These are phyloP conservation scores for Lyophyllum shimeji DNA, from an alignment of 768 basidiomycete species.

Conservation along the genomic window DNA sequence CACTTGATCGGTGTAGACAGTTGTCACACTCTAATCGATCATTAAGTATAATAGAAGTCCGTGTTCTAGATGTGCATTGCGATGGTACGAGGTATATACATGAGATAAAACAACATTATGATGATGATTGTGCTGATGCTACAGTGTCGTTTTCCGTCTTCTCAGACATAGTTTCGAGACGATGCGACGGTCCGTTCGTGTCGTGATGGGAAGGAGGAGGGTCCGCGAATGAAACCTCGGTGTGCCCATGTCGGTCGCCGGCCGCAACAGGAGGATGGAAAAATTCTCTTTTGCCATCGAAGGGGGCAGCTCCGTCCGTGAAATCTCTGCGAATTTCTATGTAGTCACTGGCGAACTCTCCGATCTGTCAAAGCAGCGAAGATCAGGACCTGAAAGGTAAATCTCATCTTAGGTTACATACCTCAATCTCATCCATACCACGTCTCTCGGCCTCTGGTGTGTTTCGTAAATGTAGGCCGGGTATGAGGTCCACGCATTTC, in stretches of 20 bases:
- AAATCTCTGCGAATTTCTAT: slow-evolving; percentile 70
- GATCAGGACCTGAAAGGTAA: not conserved
- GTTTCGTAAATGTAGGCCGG: slow-evolving; percentile 55
- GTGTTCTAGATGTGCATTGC: slow-evolving; percentile 8
- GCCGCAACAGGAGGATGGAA: slow-evolving; percentile 27
- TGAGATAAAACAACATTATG: slow-evolving; percentile 7
- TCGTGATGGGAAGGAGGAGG: slow-evolving; percentile 8
- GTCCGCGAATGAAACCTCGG: slow-evolving; percentile 28
- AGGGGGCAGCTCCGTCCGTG: slow-evolving; percentile 48
- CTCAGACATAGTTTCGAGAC: slow-evolving; percentile 25
- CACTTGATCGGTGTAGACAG: too few relatives aligned
- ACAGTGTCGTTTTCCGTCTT: slow-evolving; percentile 27
- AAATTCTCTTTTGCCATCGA: slow-evolving; percentile 23
- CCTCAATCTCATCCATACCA: slow-evolving; percentile 75
- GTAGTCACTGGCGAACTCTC: slow-evolving; percentile 70
- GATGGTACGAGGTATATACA: slow-evolving; percentile 14
- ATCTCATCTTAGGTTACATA: slow-evolving; percentile 25
- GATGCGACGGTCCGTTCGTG: slow-evolving; percentile 9
- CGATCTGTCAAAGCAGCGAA: slow-evolving; percentile 41
- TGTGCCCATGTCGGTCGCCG: slow-evolving; percentile 39
- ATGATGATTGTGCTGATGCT: slow-evolving; percentile 11
- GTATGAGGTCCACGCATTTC: slow-evolving; percentile 54
- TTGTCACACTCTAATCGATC: too few relatives aligned
- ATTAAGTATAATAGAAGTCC: not conserved
- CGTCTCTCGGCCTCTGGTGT: slow-evolving; percentile 56